Evolutionary conservation across 1,284 basidiomycete species (phyloP).

Genomic region (Pseudozyma thailandica): DNA sequence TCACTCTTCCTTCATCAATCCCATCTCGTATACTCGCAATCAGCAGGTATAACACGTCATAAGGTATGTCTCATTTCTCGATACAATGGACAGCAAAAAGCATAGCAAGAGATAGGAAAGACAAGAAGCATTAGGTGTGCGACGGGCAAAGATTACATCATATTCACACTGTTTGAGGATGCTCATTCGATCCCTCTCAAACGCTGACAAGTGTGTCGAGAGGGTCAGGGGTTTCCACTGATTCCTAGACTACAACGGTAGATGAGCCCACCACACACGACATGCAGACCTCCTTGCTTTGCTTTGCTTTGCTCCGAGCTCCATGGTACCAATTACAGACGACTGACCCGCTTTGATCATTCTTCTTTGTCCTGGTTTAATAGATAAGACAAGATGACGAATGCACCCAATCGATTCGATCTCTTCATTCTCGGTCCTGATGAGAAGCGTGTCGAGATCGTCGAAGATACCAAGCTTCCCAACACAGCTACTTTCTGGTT

Average conservation of each 20-base stretch:
- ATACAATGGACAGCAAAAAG: not conserved
- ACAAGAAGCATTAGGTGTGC: not conserved
- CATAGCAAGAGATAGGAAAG: not conserved
- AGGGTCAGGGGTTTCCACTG: conserved; percentile 44
- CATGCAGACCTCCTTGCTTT: not conserved
- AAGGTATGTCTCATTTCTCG: too few species aligned
- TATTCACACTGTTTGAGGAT: conserved; percentile 65
- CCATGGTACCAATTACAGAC: not conserved
- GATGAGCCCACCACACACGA: conserved; percentile 53
- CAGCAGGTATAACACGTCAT: too few species aligned
- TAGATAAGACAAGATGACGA: conserved; percentile 68
- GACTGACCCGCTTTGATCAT: conserved; percentile 14
- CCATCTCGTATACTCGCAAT: too few species aligned
- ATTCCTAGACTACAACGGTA: conserved; percentile 68
- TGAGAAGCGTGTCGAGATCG: conserved; percentile 89
- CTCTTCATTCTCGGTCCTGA: conserved; percentile 90
- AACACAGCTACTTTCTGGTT: conserved; percentile 94
- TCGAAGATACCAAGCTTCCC: conserved; percentile 95
- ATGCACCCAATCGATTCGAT: conserved; percentile 91
- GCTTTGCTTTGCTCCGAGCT: not conserved
- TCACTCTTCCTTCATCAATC: conserved; percentile 3
- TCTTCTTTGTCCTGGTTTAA: not conserved
- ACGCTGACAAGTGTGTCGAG: conserved; percentile 59
- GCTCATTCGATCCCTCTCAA: conserved; percentile 38
- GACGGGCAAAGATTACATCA: conserved; percentile 58